phyloP scores from a whole-genome alignment of 345 rosid species.

The Rhodamnia argentea region DNA sequence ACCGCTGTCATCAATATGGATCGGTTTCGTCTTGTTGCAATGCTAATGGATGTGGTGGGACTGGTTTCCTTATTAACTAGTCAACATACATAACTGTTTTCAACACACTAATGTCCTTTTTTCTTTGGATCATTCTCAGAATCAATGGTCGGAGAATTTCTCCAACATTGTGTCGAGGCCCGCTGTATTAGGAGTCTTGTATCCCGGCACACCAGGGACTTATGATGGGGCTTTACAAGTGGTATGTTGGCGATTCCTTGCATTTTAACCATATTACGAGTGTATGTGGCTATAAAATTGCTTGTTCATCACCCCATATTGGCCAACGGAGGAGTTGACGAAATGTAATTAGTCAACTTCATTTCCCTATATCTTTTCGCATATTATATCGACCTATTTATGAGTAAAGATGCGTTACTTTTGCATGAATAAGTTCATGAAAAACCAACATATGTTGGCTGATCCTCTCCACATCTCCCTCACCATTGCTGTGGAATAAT shows the following conservation, averaged over 20 bases:
- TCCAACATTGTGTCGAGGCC: constrained; percentile 28
- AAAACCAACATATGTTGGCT: not conserved
- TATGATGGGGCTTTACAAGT: constrained; percentile 28
- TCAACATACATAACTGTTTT: not conserved
- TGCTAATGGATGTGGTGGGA: not conserved
- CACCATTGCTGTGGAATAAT: not conserved
- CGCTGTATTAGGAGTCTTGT: constrained; percentile 16
- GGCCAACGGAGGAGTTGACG: not conserved
- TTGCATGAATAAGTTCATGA: not conserved
- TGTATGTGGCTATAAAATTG: not conserved
- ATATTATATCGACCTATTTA: not conserved
- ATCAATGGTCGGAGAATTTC: constrained; percentile 28
- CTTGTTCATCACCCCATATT: not conserved
- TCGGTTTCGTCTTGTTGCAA: not conserved
- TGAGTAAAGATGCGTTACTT: not conserved
- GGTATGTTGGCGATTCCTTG: constrained; percentile 18
- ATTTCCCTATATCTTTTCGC: not conserved
- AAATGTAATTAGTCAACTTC: not conserved
- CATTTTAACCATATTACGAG: not conserved
- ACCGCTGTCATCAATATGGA: not conserved
- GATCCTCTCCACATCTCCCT: not conserved
- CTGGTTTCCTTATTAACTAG: not conserved
- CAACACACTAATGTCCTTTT: not conserved
- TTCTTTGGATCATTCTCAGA: constrained; percentile 8
- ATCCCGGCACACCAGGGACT: constrained; percentile 10